Conservation (phyloP, 495 filamentous ascomycete genomes). For the Penicillium cosmopolitanum region DNA sequence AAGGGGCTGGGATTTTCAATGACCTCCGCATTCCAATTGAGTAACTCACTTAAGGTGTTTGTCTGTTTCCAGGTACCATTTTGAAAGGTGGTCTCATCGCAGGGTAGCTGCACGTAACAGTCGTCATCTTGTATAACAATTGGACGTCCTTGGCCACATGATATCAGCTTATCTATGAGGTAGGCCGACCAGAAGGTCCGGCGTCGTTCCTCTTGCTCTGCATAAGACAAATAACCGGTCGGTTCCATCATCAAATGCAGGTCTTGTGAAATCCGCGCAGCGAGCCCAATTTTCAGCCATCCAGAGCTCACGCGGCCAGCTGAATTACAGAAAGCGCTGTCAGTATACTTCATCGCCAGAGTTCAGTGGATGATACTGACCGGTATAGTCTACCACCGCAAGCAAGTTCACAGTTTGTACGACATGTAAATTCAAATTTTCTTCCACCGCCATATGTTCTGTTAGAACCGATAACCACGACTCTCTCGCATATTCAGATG, state of each 20-base stretch:
- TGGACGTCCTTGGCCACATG: slow-evolving; percentile 33
- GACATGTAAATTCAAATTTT: slow-evolving; percentile 26
- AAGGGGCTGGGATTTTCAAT: slow-evolving; percentile 26
- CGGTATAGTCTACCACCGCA: slow-evolving; percentile 30
- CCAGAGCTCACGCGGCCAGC: slow-evolving; percentile 31
- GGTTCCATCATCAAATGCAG: slow-evolving; percentile 35
- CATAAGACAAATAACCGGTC: slow-evolving; percentile 15
- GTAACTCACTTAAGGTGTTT: slow-evolving; percentile 25
- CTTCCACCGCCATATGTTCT: slow-evolving; percentile 31
- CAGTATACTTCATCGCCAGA: background rate
- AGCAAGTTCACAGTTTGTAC: slow-evolving; percentile 36
- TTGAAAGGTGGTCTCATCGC: slow-evolving; percentile 29
- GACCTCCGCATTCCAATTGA: slow-evolving; percentile 25
- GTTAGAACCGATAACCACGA: slow-evolving; percentile 34
- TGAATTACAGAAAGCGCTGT: slow-evolving; percentile 2
- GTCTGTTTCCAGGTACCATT: slow-evolving; percentile 27
- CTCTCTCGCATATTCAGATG: slow-evolving; percentile 29
- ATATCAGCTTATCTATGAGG: slow-evolving; percentile 35
- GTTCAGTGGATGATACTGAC: slow-evolving; percentile 3
- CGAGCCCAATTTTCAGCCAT: slow-evolving; percentile 39
- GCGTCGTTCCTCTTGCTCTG: slow-evolving; percentile 37
- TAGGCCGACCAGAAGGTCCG: slow-evolving; percentile 39
- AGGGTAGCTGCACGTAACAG: slow-evolving; percentile 36
- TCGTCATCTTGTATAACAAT: slow-evolving; percentile 31
- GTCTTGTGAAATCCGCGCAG: slow-evolving; percentile 35